Conservation (phyloP, 305 asterid species). For the Fraxinus floribunda region DNA sequence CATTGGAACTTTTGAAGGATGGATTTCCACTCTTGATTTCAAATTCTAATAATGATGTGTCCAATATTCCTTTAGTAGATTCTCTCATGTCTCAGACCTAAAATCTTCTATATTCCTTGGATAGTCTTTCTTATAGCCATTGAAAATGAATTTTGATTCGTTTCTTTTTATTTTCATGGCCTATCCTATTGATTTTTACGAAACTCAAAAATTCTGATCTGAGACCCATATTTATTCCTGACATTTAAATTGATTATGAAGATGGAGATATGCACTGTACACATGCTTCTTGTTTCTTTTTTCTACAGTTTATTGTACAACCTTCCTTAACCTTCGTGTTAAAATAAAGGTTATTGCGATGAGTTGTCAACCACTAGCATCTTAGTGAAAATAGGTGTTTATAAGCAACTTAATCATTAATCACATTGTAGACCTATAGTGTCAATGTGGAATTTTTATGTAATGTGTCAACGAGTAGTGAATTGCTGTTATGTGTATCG, state of each 20-base stretch:
- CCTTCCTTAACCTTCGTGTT: background rate
- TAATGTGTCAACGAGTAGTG: background rate
- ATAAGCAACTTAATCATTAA: background rate
- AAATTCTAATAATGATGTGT: background rate
- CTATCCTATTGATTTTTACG: background rate
- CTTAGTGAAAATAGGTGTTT: background rate
- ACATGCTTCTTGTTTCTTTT: background rate
- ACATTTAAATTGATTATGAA: background rate
- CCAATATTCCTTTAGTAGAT: background rate
- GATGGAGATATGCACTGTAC: background rate
- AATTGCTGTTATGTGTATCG: background rate
- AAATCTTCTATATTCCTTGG: background rate
- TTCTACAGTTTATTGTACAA: background rate
- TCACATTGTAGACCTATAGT: background rate
- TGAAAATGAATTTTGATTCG: background rate
- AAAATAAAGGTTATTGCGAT: background rate
- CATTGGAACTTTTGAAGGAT: background rate
- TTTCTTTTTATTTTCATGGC: background rate
- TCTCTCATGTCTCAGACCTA: background rate
- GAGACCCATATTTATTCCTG: background rate
- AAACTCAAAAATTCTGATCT: background rate
- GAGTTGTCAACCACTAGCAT: background rate
- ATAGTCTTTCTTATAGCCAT: background rate
- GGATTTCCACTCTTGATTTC: background rate
- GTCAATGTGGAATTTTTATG: background rate